Percentiles rank a stretch among this genome's conserved stretches.
Conservation (phyloP, 164 flowering plant species). For the Vitis riparia region DNA sequence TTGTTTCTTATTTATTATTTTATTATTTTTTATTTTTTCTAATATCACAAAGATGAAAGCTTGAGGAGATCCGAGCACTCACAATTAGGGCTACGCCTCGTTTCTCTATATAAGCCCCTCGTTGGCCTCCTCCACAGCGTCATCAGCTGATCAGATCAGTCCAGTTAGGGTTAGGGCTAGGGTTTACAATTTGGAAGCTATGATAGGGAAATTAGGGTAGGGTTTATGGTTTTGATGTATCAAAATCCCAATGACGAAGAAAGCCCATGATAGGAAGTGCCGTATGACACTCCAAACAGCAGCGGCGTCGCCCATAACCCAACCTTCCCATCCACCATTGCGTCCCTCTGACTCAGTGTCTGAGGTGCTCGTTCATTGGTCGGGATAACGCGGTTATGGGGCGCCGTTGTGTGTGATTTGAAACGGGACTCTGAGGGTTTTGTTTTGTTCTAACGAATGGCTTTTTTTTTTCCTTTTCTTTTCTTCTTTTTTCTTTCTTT, state of each 20-base stretch:
- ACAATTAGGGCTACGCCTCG: too few relatives aligned
- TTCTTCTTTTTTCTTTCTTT: too few relatives aligned
- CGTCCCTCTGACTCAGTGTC: background rate
- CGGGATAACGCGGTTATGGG: conserved; percentile 7
- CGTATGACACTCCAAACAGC: conserved; percentile 47
- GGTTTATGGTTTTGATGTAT: background rate
- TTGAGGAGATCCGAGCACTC: too few relatives aligned
- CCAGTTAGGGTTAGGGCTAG: too few relatives aligned
- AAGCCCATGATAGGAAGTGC: conserved; percentile 52
- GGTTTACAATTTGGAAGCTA: too few relatives aligned
- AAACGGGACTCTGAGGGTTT: conserved; percentile 50
- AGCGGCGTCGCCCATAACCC: background rate
- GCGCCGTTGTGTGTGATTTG: conserved; percentile 40
- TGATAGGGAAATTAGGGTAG: background rate
- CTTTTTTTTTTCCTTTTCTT: background rate
- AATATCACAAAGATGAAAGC: too few relatives aligned
- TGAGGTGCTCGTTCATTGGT: background rate
- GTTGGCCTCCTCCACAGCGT: too few relatives aligned
- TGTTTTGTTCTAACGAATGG: background rate
- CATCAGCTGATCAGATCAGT: too few relatives aligned
- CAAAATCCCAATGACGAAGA: conserved; percentile 29
- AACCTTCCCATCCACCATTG: conserved; percentile 13
- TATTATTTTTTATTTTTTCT: too few relatives aligned
- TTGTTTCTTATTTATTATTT: too few relatives aligned
- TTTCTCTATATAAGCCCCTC: too few relatives aligned